These are phyloP conservation scores for Cordyceps fumosorosea DNA, from an alignment of 2,329 filamentous ascomycete genomes.

Conservation along the genomic window DNA sequence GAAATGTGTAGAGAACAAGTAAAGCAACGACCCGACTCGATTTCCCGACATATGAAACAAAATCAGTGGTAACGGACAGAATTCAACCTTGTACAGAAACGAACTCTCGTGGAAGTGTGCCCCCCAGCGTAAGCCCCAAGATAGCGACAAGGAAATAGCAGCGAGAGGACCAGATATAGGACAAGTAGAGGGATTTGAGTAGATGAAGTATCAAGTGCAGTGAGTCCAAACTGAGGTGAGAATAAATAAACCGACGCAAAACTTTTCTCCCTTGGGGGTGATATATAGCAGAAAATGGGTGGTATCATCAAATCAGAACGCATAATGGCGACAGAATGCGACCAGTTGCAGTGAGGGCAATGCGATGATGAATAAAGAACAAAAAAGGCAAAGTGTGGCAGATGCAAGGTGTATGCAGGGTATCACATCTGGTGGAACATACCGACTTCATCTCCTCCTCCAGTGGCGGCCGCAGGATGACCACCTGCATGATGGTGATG, in stretches of 20 bases:
- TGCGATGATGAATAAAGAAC: constrained; percentile 12
- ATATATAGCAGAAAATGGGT: constrained; percentile 19
- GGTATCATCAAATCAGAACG: constrained; percentile 16
- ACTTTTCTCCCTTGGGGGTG: constrained; percentile 7
- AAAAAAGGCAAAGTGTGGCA: constrained; percentile 31
- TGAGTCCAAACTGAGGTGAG: background rate
- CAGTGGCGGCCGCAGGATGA: constrained; percentile 40
- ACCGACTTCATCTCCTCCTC: constrained; percentile 83
- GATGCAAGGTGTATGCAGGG: constrained; percentile 22
- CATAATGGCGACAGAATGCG: constrained; percentile 9
- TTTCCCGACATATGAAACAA: constrained; percentile 6
- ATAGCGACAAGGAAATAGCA: background rate
- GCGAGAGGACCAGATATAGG: background rate
- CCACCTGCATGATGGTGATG: constrained; percentile 56
- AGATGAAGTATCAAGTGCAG: constrained; percentile 21
- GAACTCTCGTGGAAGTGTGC: background rate
- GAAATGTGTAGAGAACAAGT: constrained; percentile 2
- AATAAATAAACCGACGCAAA: constrained; percentile 10
- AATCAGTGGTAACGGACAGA: background rate
- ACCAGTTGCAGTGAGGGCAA: constrained; percentile 8
- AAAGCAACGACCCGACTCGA: constrained; percentile 5
- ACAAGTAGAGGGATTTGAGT: background rate
- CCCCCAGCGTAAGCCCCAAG: background rate
- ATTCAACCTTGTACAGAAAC: constrained; percentile 4
- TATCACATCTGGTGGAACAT: constrained; percentile 94